Conservation (phyloP, 2,329 filamentous ascomycete genomes). For the Colletotrichum ledebouriae region DNA sequence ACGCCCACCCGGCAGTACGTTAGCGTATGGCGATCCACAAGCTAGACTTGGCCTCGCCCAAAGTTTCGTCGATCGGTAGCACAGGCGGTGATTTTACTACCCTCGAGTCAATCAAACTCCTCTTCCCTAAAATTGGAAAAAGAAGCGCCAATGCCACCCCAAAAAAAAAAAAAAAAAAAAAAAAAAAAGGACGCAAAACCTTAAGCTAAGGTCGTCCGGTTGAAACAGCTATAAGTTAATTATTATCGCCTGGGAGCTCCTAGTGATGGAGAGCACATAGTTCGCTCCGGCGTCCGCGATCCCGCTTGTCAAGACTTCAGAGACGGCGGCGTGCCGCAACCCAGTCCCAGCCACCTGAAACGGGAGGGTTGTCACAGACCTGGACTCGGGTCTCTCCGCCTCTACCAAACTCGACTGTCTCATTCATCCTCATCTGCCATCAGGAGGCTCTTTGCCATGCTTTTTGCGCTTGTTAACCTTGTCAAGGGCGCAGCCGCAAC, state of each 20-base stretch:
- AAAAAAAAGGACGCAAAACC: background rate
- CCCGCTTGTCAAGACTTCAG: conserved; percentile 37
- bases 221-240: conserved; percentile 40
- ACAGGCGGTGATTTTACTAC: background rate
- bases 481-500: conserved; percentile 28
- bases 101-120: conserved; percentile 24
- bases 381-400: conserved; percentile 20
- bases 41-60: conserved; percentile 26
- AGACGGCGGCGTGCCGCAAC: conserved; percentile 23
- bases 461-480: conserved; percentile 6
- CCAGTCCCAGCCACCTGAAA: conserved; percentile 40
- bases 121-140: background rate
- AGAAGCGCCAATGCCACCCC: background rate
- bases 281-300: conserved; percentile 31
- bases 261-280: conserved; percentile 5
- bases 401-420: conserved; percentile 13
- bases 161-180: background rate
- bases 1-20: conserved; percentile 31
- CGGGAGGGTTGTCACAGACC: conserved; percentile 42
- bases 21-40: conserved; percentile 37
- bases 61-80: conserved; percentile 37
- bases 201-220: conserved; percentile 19
- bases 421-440: conserved; percentile 7
- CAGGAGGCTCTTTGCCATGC: conserved; percentile 20
- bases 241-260: conserved; percentile 18